Percentiles rank a stretch among this genome's conserved stretches.
These are phyloP conservation scores for Thelonectria rubi DNA, from an alignment of 2,329 filamentous ascomycete species.

Conservation along the genomic window DNA sequence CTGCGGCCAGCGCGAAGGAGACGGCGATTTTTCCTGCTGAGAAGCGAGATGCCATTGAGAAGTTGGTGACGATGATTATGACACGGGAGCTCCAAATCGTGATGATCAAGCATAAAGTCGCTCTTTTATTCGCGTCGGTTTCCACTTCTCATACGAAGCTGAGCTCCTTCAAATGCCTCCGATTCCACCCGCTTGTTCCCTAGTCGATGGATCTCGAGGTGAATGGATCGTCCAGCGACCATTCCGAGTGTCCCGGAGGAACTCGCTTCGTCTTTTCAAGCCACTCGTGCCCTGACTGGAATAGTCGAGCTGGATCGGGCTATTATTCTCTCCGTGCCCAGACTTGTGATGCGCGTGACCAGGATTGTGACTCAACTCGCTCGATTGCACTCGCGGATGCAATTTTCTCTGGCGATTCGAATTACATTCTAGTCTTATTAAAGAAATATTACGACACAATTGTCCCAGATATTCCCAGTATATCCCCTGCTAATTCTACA, in stretches of 20 bases:
- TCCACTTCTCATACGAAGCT: constrained; percentile 8
- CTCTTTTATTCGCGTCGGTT: not conserved
- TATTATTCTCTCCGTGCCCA: not conserved
- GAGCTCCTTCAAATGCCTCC: constrained; percentile 6
- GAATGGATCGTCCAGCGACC: not conserved
- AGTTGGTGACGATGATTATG: no score
- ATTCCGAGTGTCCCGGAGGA: not conserved
- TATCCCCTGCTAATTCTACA: constrained; percentile 34
- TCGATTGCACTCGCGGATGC: not conserved
- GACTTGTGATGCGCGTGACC: not conserved
- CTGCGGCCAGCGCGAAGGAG: constrained; percentile 18
- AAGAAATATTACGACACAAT: no score
- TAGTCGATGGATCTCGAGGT: constrained; percentile 6
- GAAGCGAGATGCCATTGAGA: constrained; percentile 27
- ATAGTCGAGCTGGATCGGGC: not conserved
- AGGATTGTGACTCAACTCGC: not conserved
- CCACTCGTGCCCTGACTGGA: not conserved
- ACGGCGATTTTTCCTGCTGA: constrained; percentile 28
- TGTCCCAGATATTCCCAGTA: no score
- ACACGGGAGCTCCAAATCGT: no score
- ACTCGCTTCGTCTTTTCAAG: not conserved
- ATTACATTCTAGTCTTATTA: no score
- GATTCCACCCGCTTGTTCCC: constrained; percentile 13
- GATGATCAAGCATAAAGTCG: no score
- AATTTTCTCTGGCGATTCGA: not conserved